A percentile compares a stretch with the other conserved stretches of the same genome.
Conservation (phyloP, 305 asterid genomes). For the Solanum hybrid region DNA sequence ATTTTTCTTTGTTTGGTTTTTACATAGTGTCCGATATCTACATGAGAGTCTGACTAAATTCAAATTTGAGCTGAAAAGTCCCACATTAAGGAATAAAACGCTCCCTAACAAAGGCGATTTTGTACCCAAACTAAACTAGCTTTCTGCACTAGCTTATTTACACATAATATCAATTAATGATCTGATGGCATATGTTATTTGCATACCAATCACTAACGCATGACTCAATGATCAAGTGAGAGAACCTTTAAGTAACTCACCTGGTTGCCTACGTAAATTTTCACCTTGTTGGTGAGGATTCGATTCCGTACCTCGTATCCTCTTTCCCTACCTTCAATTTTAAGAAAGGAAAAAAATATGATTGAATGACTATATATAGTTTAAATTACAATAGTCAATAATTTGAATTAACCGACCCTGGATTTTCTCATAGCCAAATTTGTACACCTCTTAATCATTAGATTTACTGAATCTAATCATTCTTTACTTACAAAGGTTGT, state of each 20-base stretch:
- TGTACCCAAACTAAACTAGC: background rate
- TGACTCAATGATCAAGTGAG: background rate
- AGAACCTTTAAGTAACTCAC: background rate
- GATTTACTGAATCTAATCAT: background rate
- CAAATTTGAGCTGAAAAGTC: fast-evolving
- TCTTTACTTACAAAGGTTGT: background rate
- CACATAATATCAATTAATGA: background rate
- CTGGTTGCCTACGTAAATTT: background rate
- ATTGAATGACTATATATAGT: background rate
- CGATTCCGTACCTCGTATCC: too few species aligned
- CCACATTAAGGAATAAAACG: fast-evolving
- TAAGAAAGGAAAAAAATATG: too few species aligned
- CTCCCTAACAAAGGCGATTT: background rate
- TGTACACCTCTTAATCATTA: background rate
- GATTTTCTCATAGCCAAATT: background rate
- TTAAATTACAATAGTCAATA: too few species aligned
- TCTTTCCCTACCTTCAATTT: background rate
- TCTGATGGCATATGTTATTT: background rate
- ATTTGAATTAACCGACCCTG: background rate
- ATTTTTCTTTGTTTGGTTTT: too few species aligned
- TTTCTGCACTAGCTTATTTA: background rate
- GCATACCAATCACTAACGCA: background rate
- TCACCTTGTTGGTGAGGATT: too few species aligned
- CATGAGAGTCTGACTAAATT: too few species aligned
- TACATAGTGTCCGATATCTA: fast-evolving